These are phyloP conservation scores for Lepidium campestre DNA, from an alignment of 441 rosid genomes.

Conservation along the genomic window DNA sequence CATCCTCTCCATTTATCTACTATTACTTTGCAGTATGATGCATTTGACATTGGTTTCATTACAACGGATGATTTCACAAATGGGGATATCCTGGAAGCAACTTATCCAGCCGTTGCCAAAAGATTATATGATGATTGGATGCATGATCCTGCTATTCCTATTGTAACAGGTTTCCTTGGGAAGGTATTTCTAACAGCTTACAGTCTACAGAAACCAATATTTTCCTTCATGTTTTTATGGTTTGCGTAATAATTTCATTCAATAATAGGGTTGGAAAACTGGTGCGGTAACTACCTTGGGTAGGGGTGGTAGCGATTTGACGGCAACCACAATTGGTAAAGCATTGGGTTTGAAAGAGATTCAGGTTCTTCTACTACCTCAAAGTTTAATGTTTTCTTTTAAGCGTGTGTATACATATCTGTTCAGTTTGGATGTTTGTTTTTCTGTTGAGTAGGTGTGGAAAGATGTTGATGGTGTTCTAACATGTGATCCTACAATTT, in stretches of 20 bases:
- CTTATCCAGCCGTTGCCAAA: conserved; percentile 88
- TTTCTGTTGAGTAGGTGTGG: conserved; percentile 58
- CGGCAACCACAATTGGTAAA: conserved; percentile 93
- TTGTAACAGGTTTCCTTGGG: conserved; percentile 90
- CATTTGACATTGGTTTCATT: conserved; percentile 81
- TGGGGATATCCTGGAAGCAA: conserved; percentile 87
- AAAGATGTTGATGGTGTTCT: conserved; percentile 97
- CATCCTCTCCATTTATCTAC: neutral
- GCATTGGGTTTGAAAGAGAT: conserved; percentile 80
- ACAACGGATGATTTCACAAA: conserved; percentile 94
- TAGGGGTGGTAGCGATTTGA: conserved; percentile 94
- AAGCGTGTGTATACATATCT: neutral
- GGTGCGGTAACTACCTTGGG: conserved; percentile 88
- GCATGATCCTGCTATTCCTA: conserved; percentile 73
- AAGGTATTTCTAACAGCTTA: conserved; percentile 42
- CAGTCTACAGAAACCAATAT: neutral
- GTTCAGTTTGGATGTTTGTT: neutral
- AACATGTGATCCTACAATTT: conserved; percentile 87
- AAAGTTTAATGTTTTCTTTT: neutral
- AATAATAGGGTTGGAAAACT: conserved; percentile 74
- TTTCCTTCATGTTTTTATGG: neutral
- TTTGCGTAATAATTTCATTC: neutral
- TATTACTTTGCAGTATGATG: conserved; percentile 68
- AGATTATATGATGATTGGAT: conserved; percentile 70
- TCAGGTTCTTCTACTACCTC: conserved; percentile 47